Conservation (phyloP, 2,329 filamentous ascomycete species). For the Grosmannia clavigera region DNA sequence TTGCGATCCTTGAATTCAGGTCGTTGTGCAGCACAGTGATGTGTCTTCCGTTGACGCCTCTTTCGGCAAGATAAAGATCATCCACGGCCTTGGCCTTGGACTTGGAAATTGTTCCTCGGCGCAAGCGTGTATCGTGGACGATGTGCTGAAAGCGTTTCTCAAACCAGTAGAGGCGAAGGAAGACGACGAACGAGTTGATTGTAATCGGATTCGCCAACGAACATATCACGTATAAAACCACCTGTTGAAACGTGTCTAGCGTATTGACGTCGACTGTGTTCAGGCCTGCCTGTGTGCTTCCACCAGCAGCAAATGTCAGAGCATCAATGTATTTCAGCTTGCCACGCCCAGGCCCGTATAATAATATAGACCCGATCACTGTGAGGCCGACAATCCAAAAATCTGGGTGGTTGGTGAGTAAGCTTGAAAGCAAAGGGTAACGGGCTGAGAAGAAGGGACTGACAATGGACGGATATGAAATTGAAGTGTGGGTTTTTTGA, state of each 20-base stretch:
- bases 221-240: slow-evolving; percentile 57
- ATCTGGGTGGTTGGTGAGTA: slow-evolving; percentile 4
- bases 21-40: slow-evolving; percentile 55
- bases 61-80: slow-evolving; percentile 39
- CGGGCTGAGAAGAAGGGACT: slow-evolving; percentile 20
- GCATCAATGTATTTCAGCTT: slow-evolving; percentile 71
- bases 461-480: slow-evolving; percentile 73
- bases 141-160: slow-evolving; percentile 88
- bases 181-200: slow-evolving; percentile 76
- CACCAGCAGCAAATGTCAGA: slow-evolving; percentile 74
- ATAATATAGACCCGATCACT: slow-evolving; percentile 62
- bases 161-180: slow-evolving; percentile 93
- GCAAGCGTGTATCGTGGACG: slow-evolving; percentile 56
- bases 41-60: slow-evolving; percentile 50
- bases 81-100: slow-evolving; percentile 38
- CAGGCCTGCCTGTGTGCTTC: slow-evolving; percentile 83
- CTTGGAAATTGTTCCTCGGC: slow-evolving; percentile 52
- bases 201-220: slow-evolving; percentile 74
- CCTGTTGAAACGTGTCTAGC: slow-evolving; percentile 60
- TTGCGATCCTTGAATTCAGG: slow-evolving; percentile 43
- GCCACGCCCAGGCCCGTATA: slow-evolving; percentile 50
- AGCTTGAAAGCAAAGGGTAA: neutral
- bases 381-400: slow-evolving; percentile 66
- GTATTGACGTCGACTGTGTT: slow-evolving; percentile 65
- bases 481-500: slow-evolving; percentile 26